Evolutionary conservation across 352 stramenopile genomes (phyloP), one percentile per base, ranked within the genome.

Genomic region (Aphanomyces stellatus): DNA sequence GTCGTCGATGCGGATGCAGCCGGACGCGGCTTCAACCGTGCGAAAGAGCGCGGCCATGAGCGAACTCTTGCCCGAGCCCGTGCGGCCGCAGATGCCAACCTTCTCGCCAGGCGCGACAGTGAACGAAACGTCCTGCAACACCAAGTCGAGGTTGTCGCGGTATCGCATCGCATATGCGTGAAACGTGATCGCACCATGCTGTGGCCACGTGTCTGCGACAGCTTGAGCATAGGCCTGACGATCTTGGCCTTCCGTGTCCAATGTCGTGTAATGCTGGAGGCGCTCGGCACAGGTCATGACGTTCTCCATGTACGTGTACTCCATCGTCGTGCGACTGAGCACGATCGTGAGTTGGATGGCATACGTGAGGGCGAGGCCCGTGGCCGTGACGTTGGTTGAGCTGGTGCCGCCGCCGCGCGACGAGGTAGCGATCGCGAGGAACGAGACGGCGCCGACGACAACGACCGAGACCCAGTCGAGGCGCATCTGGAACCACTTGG

Each of bases 401-500:
- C 64, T 28, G 28, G 77, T 78, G 10, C 85, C 53, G 6, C 88
- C 67, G 13, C 94, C 94, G 24, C 94, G 76, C 25, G 96, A n/a
- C 56, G 53, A 51, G 41, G 56, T 35, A 19, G 30, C 40, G 27
- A 53, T 19, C 25, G 25, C 56, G 25, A 64, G 96, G 33, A 97
- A 75, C n/a, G 90, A 88, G 8, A 97, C 81, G 15, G 79, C 80
- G 31, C 87, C 81, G 11, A 97, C 91, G 62, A 99, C 95, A n/a
- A 96, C 35, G 8, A 94, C 81, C 0, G 82, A 81, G 3, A 93
- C 69, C n/a, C 73, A 74, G 41, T 90, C 93, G 11, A 99, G 78
- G 10, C 97, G 83, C 49, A 99, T 82, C 5, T 88, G 93, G 5
- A 99, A 76, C 96, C 96, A 99, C 43, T 93, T 95, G 69, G 98